Base-by-base conservation (phyloP, 148 eudicot genomes). In the Camellia lanceoleosa region DNA sequence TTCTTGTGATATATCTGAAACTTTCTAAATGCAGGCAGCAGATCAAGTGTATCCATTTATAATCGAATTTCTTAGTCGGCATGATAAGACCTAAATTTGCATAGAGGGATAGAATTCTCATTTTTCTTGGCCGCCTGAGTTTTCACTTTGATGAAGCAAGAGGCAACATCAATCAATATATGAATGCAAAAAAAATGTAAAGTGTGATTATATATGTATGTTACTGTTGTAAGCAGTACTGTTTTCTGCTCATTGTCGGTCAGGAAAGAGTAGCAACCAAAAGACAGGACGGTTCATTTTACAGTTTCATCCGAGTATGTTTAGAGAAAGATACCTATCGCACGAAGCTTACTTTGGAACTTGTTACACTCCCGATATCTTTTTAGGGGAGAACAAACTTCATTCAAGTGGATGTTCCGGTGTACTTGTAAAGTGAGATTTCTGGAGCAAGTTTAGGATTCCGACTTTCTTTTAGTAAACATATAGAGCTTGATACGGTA, bases 31-130 rank as follows among this genome's bases (percentile, higher is more conserved):
- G 90, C 90, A 92, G 93, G 93, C 91, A 11, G 71, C 86, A 20
- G 84, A 89, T 77, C 81, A 86, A 58, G 89, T 90, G 10, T 92
- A 90, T 81, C 92, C 95, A 16, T 73, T 66, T 67, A 84, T 92
- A 46, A 47, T 87, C 16, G 51, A 90, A 43, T 90, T 88, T 83
- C 88, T 89, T 10, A 68, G 52, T 54, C 62, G n/a, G 47, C 91
- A 88, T 76, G 94, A 91, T 79, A 73, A 20, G 51, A 55, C 64
- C 63, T 67, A 59, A 77, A 72, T 64, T 79, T 41, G 30, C 5
- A 15, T 8, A 65, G 46, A 77, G 12, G 49, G 15, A 51, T 65
- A 76, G 54, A 47, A 46, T 47, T 14, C 14, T 52, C 41, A 38
- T 46, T 65, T 49, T 15, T 12, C 9, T 44, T 3, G 15, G 42